Base-by-base conservation (phyloP, 179 eudicot genomes). In the Silene vulgaris region DNA sequence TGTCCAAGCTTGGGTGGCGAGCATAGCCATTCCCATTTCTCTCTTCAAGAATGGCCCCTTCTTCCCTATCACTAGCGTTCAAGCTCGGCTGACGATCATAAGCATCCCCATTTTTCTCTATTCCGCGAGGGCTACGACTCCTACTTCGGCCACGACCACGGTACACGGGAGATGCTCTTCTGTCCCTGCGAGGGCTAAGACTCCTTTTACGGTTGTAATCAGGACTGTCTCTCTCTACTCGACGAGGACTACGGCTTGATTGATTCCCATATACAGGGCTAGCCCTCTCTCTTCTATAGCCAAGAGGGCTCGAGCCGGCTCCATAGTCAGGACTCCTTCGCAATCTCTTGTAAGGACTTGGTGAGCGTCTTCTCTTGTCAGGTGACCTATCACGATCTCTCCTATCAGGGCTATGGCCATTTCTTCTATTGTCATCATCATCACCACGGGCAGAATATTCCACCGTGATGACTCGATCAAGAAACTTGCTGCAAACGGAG, bases 401-500 rank as follows among this genome's bases (percentile, higher is more conserved):
- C 62, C 81, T 76, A 9, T 86, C 89, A 14, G 91, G 92, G 80
- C 91, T 89, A 57, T 77, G 37, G 45, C 79, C 83, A 72, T 65
- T 79, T 2, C 88, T 86, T 81, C 82, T 81, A 71, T 79, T 86
- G 17, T 86, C 96, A 61, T 87, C 89, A 80, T 90, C 90, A 23
- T 85, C 93, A 19, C 85, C 96, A 35, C 84, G 87, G 20, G 84
- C 75, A 50, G 96, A 90, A 84, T 82, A 90, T 75, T 90, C 96
- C 64, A 90, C 96, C 0, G 93, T 82, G 50, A 90, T 90, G 62
- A 89, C 87, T 35, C 91, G 87, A 76, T 90, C 96, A 85, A 88
- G 59, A 81, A 90, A 71, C 80, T 86, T 89, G 85, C 96, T 90
- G 85, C 83, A 71, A 9, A 56, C 14, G 30, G 43, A 52, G 20